A percentile compares a stretch with the other conserved stretches of the same genome.
Evolutionary conservation across 352 stramenopile genomes (phyloP).

Genomic region (Pythium graminicola): DNA sequence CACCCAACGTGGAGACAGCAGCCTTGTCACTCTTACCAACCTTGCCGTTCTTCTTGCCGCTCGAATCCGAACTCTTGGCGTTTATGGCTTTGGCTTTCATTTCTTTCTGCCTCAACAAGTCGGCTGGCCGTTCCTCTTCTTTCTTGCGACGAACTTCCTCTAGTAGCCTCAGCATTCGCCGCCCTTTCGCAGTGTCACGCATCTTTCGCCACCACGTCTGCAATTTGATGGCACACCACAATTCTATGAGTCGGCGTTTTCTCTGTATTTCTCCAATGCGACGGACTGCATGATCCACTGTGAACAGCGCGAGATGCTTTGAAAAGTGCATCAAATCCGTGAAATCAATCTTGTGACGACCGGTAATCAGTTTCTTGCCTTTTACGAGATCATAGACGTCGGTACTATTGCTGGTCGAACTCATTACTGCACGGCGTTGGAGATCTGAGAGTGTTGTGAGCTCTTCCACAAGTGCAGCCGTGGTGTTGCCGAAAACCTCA

Average conservation of each 20-base stretch:
- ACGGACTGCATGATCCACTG: conserved; percentile 56
- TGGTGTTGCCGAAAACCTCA: conserved; percentile 54
- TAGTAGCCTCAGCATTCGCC: conserved; percentile 37
- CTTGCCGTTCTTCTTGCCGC: background rate
- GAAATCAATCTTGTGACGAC: conserved; percentile 40
- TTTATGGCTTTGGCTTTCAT: background rate
- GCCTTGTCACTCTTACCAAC: background rate
- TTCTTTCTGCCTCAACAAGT: conserved; percentile 17
- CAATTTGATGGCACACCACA: conserved; percentile 50
- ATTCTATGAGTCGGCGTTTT: conserved; percentile 42
- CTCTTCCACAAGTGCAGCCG: conserved; percentile 41
- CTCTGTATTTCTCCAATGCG: conserved; percentile 46
- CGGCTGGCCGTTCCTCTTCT: conserved; percentile 31
- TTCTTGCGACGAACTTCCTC: conserved; percentile 42
- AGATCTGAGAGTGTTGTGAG: conserved; percentile 24
- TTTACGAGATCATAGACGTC: conserved; percentile 45
- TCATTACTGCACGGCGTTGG: conserved; percentile 7
- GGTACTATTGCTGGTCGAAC: background rate
- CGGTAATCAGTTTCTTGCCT: background rate
- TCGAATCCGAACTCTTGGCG: conserved; percentile 11
- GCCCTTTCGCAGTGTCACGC: conserved; percentile 31
- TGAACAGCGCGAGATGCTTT: conserved; percentile 61
- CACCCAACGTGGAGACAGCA: background rate
- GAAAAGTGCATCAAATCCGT: conserved; percentile 54
- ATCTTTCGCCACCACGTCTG: conserved; percentile 54